Evolutionary conservation across 129 eudicot species (phyloP), one percentile per base, ranked within the genome.

Genomic region (Chrysanthemum seticuspe): DNA sequence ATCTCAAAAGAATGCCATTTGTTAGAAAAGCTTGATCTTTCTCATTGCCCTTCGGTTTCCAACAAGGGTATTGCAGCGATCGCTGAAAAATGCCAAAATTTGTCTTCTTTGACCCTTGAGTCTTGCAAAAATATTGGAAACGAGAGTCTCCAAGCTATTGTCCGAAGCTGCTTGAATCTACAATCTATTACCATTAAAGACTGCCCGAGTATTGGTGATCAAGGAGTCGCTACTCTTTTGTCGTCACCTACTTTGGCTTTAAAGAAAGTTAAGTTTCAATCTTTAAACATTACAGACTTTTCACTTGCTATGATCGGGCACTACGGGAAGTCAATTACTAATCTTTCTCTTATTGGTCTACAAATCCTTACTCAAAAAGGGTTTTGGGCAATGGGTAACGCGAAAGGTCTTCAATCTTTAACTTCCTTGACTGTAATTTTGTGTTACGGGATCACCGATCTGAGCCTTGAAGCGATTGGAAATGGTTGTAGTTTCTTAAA

Each of bases 321-420:
- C 65, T 94, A 88, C 19, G 96, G 97, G 29, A 90, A 88, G 83
- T 80, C 93, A 6, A 73, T 94, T 62, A 86, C 89, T 53, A 79
- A 31, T 85, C 97, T 94, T 71, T 76, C 74, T 10, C 85, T 94
- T 18, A 44, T 80, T 2, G 83, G 88, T 56, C 96, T 94, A 74
- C 87, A 64, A 75, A 74, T 65, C 25, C 94, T 85, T 74, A 88
- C 82, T 80, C 87, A 94, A 56, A 94, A 79, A 74, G 99, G 97
- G 13, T 94, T 94, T 70, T 90, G 99, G 99, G 96, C 88, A 5
- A 90, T 94, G 99, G 97, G 96, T 65, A 90, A 80, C 27, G 99
- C 91, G 12, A 76, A 76, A 66, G 97, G 99, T 64, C 88, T 94
- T 51, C 83, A 83, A 71, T 58, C 77, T 1, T 78, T 94, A 29